Evolutionary conservation across 768 basidiomycete species (phyloP), one percentile per base, ranked within the genome.

Genomic region (Termitomyces sp.): DNA sequence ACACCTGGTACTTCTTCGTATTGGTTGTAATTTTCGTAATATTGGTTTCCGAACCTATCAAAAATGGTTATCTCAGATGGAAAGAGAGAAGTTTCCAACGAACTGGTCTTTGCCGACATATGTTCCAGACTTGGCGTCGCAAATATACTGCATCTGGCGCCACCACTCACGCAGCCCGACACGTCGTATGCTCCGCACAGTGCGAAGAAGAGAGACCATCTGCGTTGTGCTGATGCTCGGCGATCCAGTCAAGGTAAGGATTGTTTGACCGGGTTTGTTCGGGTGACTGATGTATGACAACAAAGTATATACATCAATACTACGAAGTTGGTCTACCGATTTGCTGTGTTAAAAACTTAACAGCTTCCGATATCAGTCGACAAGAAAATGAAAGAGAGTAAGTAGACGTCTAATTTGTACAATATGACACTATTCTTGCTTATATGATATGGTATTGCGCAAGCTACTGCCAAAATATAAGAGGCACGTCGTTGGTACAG

Each of bases 91-190:
- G 45, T 24, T 27, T 41, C 39, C 41, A 22, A 87, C 92, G 63
- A 67, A 97, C 94, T 88, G 87, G 79, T 96, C 93, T 49, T 76
- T 78, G 51, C 93, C 93, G 41, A 91, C 75, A 54, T 81, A 79
- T 64, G 78, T 78, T 12, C 96, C 96, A 12, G 82, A 85, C 74
- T 98, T 98, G 57, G 92, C 93, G 66, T 98, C 95, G 42, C 94
- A 90, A 60, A 97, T 96, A 70, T 95, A 94, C 68, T 94, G 89
- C 83, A 94, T 76, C 68, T 93, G 88, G 64, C 86, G 85, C 87
- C 89, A 94, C 91, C 92, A 97, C 75, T 93, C 88, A 64, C 82
- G 81, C 48, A 93, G 69, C 18, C 94, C 95, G 20, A 84, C 88
- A 49, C 86, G 82, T 57, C 83, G 85, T 46, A 93, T 79, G 66